phyloP scores from a whole-genome alignment of 129 eudicot genomes.

The Artemisia argyi region DNA sequence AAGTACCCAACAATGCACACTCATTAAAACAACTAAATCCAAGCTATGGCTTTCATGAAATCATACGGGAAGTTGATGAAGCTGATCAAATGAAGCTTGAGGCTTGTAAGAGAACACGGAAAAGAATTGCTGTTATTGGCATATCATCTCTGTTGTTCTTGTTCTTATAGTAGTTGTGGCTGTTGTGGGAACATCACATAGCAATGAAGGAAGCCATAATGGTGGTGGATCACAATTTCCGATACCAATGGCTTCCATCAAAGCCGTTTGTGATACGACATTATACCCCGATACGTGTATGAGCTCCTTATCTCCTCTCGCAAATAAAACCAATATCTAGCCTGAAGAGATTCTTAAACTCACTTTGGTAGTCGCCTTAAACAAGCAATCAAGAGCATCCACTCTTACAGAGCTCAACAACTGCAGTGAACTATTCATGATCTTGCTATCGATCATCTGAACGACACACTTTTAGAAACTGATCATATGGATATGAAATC shows the following conservation, averaged over 20 bases:
- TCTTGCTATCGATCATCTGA: not conserved
- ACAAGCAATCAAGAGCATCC: not conserved
- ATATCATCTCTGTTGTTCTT: not conserved
- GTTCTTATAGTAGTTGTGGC: not conserved
- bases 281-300: not conserved
- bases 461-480: not conserved
- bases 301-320: not conserved
- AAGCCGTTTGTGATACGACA: not conserved
- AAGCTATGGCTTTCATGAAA: not conserved
- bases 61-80: not conserved
- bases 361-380: not conserved
- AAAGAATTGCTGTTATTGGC: not conserved
- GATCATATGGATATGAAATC: not conserved
- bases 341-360: not conserved
- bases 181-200: not conserved
- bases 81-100: not conserved
- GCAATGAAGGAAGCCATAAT: no score
- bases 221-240: not conserved
- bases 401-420: not conserved
- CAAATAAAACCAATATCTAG: not conserved
- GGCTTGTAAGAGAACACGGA: not conserved
- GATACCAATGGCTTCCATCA: not conserved
- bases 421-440: not conserved
- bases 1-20: no score
- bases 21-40: no score